These are phyloP conservation scores for Vitellaria paradoxa DNA, from an alignment of 179 eudicot species.

Conservation along the genomic window DNA sequence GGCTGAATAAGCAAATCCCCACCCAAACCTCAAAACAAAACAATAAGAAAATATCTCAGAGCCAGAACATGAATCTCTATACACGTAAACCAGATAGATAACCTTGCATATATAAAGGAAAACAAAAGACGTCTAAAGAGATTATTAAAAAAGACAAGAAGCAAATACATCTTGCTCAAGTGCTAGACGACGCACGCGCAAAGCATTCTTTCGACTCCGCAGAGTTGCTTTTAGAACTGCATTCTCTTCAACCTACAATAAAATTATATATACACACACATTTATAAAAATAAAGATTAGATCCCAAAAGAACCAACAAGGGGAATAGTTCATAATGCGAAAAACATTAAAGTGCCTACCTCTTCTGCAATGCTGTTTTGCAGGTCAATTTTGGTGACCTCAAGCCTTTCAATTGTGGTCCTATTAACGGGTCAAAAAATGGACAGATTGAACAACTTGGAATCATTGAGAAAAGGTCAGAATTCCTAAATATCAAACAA, in stretches of 20 bases:
- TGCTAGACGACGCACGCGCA: slow-evolving; percentile 67
- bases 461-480: background rate
- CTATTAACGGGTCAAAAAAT: slow-evolving; percentile 32
- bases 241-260: slow-evolving; percentile 52
- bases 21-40: no score
- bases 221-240: slow-evolving; percentile 53
- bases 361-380: slow-evolving; percentile 50
- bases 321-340: background rate
- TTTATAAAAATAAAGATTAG: background rate
- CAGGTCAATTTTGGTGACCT: slow-evolving; percentile 48
- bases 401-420: slow-evolving; percentile 70
- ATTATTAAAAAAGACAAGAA: background rate
- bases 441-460: slow-evolving; percentile 7
- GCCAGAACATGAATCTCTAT: no score
- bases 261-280: background rate
- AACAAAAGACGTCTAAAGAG: no score
- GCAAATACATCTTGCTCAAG: slow-evolving; percentile 84
- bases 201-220: slow-evolving; percentile 56
- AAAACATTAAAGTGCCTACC: slow-evolving; percentile 36
- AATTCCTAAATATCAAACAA: background rate
- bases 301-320: background rate
- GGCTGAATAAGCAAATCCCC: no score
- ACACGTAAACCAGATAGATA: no score
- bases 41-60: no score
- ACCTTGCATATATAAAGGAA: no score